Percentiles rank a stretch among this genome's conserved stretches.
These are phyloP conservation scores for Eucalyptus curtisii DNA, from an alignment of 345 rosid genomes.

Conservation along the genomic window DNA sequence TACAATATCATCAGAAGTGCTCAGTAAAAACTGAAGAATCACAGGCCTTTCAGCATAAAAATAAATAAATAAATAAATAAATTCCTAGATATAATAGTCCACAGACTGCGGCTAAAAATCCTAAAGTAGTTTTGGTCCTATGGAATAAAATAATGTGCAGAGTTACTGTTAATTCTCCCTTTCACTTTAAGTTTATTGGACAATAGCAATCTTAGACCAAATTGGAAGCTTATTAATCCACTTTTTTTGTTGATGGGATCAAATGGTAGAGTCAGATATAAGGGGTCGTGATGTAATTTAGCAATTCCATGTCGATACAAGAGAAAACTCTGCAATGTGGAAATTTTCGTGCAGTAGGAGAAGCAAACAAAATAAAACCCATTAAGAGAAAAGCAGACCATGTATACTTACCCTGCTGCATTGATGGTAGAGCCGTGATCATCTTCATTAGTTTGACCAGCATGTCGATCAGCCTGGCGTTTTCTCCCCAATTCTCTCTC, in stretches of 20 bases:
- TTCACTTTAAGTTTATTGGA: background rate
- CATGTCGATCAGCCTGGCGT: conserved; percentile 18
- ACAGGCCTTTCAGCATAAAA: background rate
- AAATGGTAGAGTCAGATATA: background rate
- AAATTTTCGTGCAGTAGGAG: background rate
- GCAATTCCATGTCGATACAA: background rate
- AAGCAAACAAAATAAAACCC: background rate
- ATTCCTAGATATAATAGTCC: background rate
- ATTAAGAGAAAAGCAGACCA: background rate
- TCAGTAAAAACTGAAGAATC: background rate
- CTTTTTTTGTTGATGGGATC: background rate
- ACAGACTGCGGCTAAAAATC: background rate
- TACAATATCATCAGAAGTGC: background rate
- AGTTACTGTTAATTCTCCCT: background rate
- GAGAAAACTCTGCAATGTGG: background rate
- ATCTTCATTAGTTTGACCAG: conserved; percentile 7
- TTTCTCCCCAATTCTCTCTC: conserved; percentile 57
- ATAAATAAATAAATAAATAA: background rate
- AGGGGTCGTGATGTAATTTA: background rate
- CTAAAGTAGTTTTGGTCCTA: background rate
- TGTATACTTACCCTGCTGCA: conserved; percentile 34
- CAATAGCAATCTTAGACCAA: background rate
- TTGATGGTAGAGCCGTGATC: conserved; percentile 3
- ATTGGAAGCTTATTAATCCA: background rate
- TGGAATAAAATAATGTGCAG: background rate